Percentiles rank a stretch among this genome's conserved stretches.
Evolutionary conservation across 2,329 filamentous ascomycete genomes (phyloP).

Genomic region (Rachicladosporium sp.): DNA sequence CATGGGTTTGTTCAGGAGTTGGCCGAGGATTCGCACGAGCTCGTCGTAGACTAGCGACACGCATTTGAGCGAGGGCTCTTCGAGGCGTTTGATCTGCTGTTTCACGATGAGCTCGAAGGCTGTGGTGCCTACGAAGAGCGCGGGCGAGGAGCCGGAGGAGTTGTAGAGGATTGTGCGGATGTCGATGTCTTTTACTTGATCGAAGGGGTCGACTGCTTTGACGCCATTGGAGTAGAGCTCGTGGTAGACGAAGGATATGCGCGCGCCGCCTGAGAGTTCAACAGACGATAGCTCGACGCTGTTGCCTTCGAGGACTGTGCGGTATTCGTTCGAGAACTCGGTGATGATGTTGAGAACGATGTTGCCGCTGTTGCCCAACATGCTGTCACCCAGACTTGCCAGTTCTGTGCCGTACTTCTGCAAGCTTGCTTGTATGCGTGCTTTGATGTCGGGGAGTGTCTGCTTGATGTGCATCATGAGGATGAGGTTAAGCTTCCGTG

Average conservation of each 20-base stretch:
- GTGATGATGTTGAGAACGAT: slow-evolving; percentile 98
- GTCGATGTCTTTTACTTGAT: slow-evolving; percentile 92
- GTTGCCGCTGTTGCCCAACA: slow-evolving; percentile 91
- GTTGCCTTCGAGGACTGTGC: slow-evolving; percentile 89
- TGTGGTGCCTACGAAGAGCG: slow-evolving; percentile 90
- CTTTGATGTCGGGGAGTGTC: slow-evolving; percentile 96
- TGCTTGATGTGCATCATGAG: slow-evolving; percentile 99
- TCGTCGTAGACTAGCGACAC: slow-evolving; percentile 96
- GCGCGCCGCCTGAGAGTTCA: slow-evolving; percentile 88
- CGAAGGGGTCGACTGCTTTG: slow-evolving; percentile 95
- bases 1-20: slow-evolving; percentile 75
- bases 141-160: slow-evolving; percentile 94
- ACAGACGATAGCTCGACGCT: slow-evolving; percentile 90
- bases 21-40: slow-evolving; percentile 83
- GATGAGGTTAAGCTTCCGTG: slow-evolving; percentile 93
- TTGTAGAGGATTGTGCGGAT: slow-evolving; percentile 97
- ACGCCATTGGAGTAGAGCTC: slow-evolving; percentile 95
- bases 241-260: slow-evolving; percentile 99
- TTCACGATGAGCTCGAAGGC: slow-evolving; percentile 98
- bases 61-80: slow-evolving; percentile 95
- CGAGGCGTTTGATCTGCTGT: slow-evolving; percentile 91
- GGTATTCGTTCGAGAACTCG: slow-evolving; percentile 95
- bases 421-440: slow-evolving; percentile 82
- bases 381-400: slow-evolving; percentile 72
- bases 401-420: slow-evolving; percentile 84